Base-by-base conservation (phyloP, 208 protist species). In the Endotrypanum monterogeii region DNA sequence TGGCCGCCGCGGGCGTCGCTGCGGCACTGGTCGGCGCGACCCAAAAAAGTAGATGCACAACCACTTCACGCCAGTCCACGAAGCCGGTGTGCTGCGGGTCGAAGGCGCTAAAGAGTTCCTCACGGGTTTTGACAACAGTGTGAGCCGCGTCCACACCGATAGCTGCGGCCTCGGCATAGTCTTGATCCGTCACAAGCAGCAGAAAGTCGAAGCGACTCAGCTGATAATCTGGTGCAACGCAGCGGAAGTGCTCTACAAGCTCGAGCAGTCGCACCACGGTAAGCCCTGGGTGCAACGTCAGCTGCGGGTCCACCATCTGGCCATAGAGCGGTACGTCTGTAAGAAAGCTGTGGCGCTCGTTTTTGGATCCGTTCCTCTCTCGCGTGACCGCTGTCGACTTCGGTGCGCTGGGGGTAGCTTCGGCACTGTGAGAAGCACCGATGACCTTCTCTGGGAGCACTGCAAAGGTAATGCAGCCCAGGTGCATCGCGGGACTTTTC, bases 31-130 rank as follows among this genome's bases (percentile, higher is more conserved):
- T 48, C 50, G 90, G 80, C 1, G 76, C 75, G 63, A 90, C 94
- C 90, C 91, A 97, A 28, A 97, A 86, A 7, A 97, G 82, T 30
- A 97, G 76, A 68, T 97, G 93, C 55, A 95, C 72, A 18, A 96
- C 74, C 57, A 95, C 76, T 70, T 96, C 91, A 2, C 93, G 76
- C 93, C 93, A 97, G 78, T 97, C 93, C 35, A 96, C 85, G 20
- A 92, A 71, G 41, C 89, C 93, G 37, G 71, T 84, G 30, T 30
- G 74, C 32, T 81, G 67, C 18, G 71, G 50, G 76, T 97, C 93
- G 74, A 97, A 96, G 28, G 72, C 35, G 11, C 55, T 39, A 72
- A 97, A 97, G 35, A 97, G 71, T 65, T 88, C 86, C 46, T 78
- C 67, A 9, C 71, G 48, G 7, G 84, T 79, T 56, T 78, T 82